A percentile compares a stretch with the other conserved stretches of the same genome.
phyloP scores from a whole-genome alignment of 1,284 basidiomycete genomes.

The Pterula multifida region DNA sequence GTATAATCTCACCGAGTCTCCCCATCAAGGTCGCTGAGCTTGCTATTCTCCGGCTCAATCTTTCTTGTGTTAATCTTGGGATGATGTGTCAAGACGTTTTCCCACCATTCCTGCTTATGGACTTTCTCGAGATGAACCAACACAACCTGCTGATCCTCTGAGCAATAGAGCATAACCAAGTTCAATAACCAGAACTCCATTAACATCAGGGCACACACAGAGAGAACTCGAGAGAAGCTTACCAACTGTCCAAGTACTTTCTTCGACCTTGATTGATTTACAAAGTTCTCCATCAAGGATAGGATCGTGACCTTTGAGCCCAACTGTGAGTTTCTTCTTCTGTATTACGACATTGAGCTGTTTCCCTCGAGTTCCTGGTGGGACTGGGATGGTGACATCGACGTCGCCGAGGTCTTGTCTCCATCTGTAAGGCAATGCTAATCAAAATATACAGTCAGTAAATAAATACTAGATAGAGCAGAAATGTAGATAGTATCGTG shows the following conservation, averaged over 20 bases:
- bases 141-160: slow-evolving; percentile 72
- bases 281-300: slow-evolving; percentile 89
- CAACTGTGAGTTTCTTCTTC: slow-evolving; percentile 76
- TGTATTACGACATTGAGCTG: slow-evolving; percentile 70
- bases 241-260: slow-evolving; percentile 97
- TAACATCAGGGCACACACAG: slow-evolving; percentile 3
- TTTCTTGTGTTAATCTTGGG: slow-evolving; percentile 97
- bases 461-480: too few relatives aligned
- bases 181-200: slow-evolving; percentile 7
- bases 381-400: slow-evolving; percentile 75
- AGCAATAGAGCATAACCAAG: not conserved
- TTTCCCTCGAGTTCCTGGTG: slow-evolving; percentile 73
- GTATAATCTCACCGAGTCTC: slow-evolving; percentile 62
- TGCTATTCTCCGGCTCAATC: slow-evolving; percentile 92
- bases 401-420: slow-evolving; percentile 83
- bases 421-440: slow-evolving; percentile 90
- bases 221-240: slow-evolving; percentile 17
- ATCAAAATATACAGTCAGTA: slow-evolving; percentile 9
- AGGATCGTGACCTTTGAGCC: slow-evolving; percentile 75
- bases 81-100: slow-evolving; percentile 89
- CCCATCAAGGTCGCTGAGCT: slow-evolving; percentile 90
- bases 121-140: slow-evolving; percentile 81
- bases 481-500: slow-evolving; percentile 15
- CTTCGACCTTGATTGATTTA: slow-evolving; percentile 89
- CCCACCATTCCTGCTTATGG: slow-evolving; percentile 92